These are phyloP conservation scores for Globisporangium sylvaticum DNA, from an alignment of 352 stramenopile species.

Conservation along the genomic window DNA sequence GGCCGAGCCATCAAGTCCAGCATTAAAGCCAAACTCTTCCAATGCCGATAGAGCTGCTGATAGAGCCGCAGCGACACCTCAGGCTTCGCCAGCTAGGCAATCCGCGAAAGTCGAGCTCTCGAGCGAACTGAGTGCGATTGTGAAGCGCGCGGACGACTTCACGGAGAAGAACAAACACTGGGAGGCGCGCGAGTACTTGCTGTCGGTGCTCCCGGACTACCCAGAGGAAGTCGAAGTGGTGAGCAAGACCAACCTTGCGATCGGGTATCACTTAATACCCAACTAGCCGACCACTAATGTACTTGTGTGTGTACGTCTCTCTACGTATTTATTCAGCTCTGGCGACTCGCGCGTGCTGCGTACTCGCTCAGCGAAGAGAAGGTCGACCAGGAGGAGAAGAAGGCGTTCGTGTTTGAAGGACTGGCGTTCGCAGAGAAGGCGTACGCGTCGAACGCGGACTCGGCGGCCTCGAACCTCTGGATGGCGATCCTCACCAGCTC, in stretches of 20 bases:
- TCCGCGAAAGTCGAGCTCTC: constrained; percentile 18
- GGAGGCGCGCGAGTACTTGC: constrained; percentile 40
- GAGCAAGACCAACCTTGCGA: neutral
- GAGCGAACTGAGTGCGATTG: constrained; percentile 26
- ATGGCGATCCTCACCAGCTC: constrained; percentile 70
- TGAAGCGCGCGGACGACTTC: constrained; percentile 41
- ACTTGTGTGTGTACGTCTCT: neutral
- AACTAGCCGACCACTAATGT: neutral
- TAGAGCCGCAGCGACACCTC: constrained; percentile 14
- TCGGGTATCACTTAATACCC: no score
- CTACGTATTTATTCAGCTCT: constrained; percentile 31
- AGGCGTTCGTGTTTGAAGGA: constrained; percentile 49
- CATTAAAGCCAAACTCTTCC: neutral
- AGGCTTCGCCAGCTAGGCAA: constrained; percentile 22
- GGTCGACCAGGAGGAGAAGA: constrained; percentile 42
- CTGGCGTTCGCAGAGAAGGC: constrained; percentile 46
- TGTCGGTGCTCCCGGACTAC: constrained; percentile 30
- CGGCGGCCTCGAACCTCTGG: constrained; percentile 64
- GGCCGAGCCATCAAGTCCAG: neutral
- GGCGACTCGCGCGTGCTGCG: constrained; percentile 55
- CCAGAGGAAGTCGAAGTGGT: constrained; percentile 50
- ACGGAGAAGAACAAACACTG: constrained; percentile 44
- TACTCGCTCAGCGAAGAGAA: constrained; percentile 58
- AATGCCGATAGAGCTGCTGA: neutral
- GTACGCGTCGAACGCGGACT: constrained; percentile 41